Evolutionary conservation across 352 stramenopile species (phyloP), one percentile per base, ranked within the genome.

Genomic region (Globisporangium cylindrosporum): DNA sequence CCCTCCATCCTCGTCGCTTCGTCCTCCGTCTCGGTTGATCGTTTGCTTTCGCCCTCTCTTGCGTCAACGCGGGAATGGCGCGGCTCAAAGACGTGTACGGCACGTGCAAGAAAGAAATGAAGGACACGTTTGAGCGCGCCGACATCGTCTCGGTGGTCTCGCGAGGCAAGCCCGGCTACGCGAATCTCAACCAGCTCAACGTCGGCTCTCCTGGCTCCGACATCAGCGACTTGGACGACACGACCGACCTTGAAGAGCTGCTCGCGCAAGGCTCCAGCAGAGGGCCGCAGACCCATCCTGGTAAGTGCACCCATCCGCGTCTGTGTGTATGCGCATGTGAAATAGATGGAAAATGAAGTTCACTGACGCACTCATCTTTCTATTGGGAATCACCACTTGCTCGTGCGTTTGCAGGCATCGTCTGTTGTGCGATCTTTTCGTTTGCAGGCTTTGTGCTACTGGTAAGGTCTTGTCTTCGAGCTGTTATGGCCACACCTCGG

Each of bases 171-270:
- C 82, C 86, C 18, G 86, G 84, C 25, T 94, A 94, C 62, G 86
- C 86, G 5, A 94, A 94, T 64, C 81, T 94, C 56, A 92, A 92
- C 68, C 86, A 94, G 59, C 72, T 94, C 34, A 90, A 94, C 56
- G 74, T 91, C 32, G 86, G 86, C 56, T 92, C 84, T n/a, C 84
- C 84, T 5, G 80, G 79, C 43, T 90, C 80, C 68, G 86, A 92
- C 69, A 74, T 85, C n/a, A 92, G 86, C 65, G 86, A 94, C 54
- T 65, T 92, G 63, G 86, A 90, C 64, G 86, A 94, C 73, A 89
- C 84, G 6, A 84, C 81, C 34, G 86, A 94, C 64, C 75, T 94
- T 24, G 86, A 94, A 58, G 86, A 94, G 73, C 71, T 94, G 32
- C 78, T 94, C 57, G 84, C 84, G 32, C 81, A 90, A 53, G 84